Evolutionary conservation across 306 rosid species (phyloP).

Genomic region (Ormosia emarginata): DNA sequence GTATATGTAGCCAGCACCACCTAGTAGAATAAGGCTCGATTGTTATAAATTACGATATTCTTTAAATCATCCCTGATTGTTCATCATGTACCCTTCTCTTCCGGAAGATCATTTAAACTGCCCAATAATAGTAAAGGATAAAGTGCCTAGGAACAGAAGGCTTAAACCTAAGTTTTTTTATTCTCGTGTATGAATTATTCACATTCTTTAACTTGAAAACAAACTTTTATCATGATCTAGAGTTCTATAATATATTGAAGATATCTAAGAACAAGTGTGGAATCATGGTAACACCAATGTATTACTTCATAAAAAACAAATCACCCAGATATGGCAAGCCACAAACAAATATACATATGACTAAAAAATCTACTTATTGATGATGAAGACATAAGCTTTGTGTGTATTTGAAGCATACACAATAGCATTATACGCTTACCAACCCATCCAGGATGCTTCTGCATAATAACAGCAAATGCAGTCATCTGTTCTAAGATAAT

Average conservation of each 20-base stretch:
- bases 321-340: not conserved
- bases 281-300: not conserved
- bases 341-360: not conserved
- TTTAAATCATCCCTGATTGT: conserved; percentile 2
- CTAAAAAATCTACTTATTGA: not conserved
- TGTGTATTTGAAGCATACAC: not conserved
- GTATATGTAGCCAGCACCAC: not conserved
- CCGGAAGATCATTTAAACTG: not conserved
- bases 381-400: not conserved
- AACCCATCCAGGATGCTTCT: conserved; percentile 99
- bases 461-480: conserved; percentile 98
- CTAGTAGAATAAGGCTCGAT: not conserved
- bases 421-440: conserved; percentile 52
- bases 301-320: not conserved
- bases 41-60: not conserved
- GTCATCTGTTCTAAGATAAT: conserved; percentile 96
- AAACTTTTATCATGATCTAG: not conserved
- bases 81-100: not conserved
- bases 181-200: not conserved
- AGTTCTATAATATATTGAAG: not conserved
- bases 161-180: not conserved
- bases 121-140: not conserved
- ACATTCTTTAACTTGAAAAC: not conserved
- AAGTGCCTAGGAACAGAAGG: not conserved
- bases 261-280: not conserved